Percentiles rank a stretch among this genome's conserved stretches.
These are phyloP conservation scores for Aspergillus sclerotialis DNA, from an alignment of 2,329 filamentous ascomycete species.

Conservation along the genomic window DNA sequence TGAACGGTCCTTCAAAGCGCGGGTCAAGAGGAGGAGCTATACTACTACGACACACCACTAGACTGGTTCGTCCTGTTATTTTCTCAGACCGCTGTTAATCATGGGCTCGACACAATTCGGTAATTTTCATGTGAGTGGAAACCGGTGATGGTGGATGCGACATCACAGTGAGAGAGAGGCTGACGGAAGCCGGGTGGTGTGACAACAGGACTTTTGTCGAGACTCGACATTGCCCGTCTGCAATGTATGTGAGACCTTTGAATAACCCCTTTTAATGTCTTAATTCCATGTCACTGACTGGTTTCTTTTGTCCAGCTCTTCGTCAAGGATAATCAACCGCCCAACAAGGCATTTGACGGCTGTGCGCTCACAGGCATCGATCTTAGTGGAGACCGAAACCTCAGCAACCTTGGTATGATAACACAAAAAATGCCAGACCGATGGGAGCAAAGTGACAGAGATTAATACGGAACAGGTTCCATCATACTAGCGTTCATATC, in stretches of 20 bases:
- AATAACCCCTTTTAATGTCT: conserved; percentile 3
- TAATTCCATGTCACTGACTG: conserved; percentile 10
- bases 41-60: neutral
- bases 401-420: conserved; percentile 74
- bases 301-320: conserved; percentile 52
- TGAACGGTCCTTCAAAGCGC: conserved; percentile 14
- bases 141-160: conserved; percentile 4
- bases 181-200: conserved; percentile 4
- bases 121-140: conserved; percentile 48
- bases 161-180: neutral
- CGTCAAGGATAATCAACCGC: conserved; percentile 52
- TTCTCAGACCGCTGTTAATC: conserved; percentile 11
- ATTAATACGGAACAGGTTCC: conserved; percentile 54
- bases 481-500: conserved; percentile 76
- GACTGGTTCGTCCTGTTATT: conserved; percentile 8
- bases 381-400: conserved; percentile 56
- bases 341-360: conserved; percentile 55
- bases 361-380: conserved; percentile 71
- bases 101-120: conserved; percentile 52
- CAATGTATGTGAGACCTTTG: conserved; percentile 59
- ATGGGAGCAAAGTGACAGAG: conserved; percentile 11
- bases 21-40: conserved; percentile 15
- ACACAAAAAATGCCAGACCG: conserved; percentile 19
- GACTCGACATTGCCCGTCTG: conserved; percentile 77
- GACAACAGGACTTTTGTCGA: conserved; percentile 65